A percentile compares a stretch with the other conserved stretches of the same genome.
These are phyloP conservation scores for Colletotrichum salicis DNA, from an alignment of 2,329 filamentous ascomycete genomes.

Conservation along the genomic window DNA sequence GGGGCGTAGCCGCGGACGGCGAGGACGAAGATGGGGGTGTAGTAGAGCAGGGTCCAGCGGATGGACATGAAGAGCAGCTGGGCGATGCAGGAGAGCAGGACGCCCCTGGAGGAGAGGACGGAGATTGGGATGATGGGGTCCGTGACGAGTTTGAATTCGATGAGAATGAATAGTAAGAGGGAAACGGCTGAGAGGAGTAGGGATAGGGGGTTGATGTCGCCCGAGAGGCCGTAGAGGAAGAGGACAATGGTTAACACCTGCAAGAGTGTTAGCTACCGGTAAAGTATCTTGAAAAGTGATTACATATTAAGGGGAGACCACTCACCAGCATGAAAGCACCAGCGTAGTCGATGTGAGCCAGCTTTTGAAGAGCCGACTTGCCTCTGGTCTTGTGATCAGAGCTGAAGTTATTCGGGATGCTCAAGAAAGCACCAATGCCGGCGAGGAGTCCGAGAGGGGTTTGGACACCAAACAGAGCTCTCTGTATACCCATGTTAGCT, in stretches of 20 bases:
- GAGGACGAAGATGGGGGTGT: conserved; percentile 81
- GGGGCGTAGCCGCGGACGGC: conserved; percentile 77
- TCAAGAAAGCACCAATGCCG: conserved; percentile 71
- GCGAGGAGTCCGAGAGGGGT: conserved; percentile 71
- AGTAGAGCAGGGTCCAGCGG: conserved; percentile 84
- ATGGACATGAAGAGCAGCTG: conserved; percentile 84
- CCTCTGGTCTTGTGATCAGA: conserved; percentile 48
- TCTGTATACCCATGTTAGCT: conserved; percentile 52
- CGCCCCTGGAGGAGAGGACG: conserved; percentile 75
- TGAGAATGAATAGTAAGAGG: conserved; percentile 65
- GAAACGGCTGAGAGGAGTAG: conserved; percentile 67
- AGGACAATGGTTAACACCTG: conserved; percentile 74
- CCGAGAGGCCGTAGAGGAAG: conserved; percentile 77
- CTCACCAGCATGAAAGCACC: conserved; percentile 74
- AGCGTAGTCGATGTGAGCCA: conserved; percentile 78
- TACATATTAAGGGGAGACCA: not conserved
- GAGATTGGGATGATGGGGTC: conserved; percentile 81
- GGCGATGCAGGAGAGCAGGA: conserved; percentile 77
- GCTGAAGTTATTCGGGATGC: conserved; percentile 65
- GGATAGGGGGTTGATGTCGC: conserved; percentile 67
- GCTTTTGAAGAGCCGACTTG: conserved; percentile 60
- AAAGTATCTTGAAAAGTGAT: not conserved
- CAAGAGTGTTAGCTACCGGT: conserved; percentile 32
- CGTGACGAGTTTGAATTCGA: conserved; percentile 70
- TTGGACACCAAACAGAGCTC: conserved; percentile 79